These are phyloP conservation scores for Globisporangium paroecandrum DNA, from an alignment of 352 stramenopile genomes.

Conservation along the genomic window DNA sequence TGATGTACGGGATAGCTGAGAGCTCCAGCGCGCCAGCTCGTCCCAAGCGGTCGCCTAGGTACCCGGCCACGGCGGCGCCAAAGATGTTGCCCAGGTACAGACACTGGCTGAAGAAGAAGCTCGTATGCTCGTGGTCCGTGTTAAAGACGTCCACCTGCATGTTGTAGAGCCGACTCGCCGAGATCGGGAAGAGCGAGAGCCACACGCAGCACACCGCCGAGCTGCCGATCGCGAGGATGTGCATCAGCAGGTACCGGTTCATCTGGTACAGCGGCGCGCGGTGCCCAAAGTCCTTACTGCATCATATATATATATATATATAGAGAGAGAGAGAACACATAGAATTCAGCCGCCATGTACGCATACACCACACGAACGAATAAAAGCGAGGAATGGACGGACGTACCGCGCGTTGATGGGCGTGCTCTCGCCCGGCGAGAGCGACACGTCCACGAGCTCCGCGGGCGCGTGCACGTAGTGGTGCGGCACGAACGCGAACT, in stretches of 20 bases:
- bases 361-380: neutral
- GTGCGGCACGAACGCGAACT: constrained; percentile 82
- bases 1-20: constrained; percentile 61
- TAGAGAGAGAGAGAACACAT: too few species aligned
- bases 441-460: constrained; percentile 27
- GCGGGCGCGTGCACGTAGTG: constrained; percentile 63
- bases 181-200: constrained; percentile 69
- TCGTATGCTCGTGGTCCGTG: constrained; percentile 59
- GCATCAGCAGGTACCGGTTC: constrained; percentile 65
- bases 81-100: constrained; percentile 61
- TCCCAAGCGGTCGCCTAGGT: constrained; percentile 59
- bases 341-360: neutral
- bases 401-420: constrained; percentile 42
- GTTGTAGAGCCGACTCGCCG: constrained; percentile 69
- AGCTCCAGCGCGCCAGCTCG: constrained; percentile 72
- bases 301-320: neutral
- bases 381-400: neutral
- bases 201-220: constrained; percentile 47
- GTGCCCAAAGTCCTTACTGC: constrained; percentile 20
- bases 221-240: constrained; percentile 45
- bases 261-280: constrained; percentile 28
- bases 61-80: constrained; percentile 51
- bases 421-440: constrained; percentile 56
- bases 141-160: constrained; percentile 84
- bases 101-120: constrained; percentile 70